Conservation (phyloP, 345 rosid genomes). For the Eucalyptus coolabah region DNA sequence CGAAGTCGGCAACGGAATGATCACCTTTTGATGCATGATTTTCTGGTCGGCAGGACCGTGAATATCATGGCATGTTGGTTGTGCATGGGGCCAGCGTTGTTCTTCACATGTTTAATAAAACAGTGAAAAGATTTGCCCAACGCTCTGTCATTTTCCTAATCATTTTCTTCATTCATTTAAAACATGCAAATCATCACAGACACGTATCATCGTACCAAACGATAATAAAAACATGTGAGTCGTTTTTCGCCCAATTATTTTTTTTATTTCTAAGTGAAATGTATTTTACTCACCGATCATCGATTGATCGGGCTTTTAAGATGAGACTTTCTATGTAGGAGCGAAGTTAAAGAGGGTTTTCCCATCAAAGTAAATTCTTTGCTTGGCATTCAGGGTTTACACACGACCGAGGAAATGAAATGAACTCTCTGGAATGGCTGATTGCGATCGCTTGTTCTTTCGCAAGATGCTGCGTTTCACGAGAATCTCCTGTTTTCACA, state of each 20-base stretch:
- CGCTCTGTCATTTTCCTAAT: rapidly evolving
- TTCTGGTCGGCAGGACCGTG: background rate
- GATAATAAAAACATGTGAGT: background rate
- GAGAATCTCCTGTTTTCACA: background rate
- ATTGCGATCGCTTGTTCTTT: background rate
- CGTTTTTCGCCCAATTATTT: background rate
- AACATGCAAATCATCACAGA: background rate
- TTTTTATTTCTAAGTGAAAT: background rate
- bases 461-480: background rate
- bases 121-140: background rate
- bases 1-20: background rate
- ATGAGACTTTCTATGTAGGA: background rate
- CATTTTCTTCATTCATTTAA: background rate
- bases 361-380: background rate
- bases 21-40: background rate
- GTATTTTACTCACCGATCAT: background rate
- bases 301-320: background rate
- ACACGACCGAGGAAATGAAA: background rate
- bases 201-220: background rate
- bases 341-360: background rate
- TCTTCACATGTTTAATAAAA: background rate
- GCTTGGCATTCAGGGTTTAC: background rate
- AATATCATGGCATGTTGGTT: background rate
- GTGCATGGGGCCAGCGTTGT: background rate
- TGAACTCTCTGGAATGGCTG: background rate